Conservation (phyloP, 2,329 filamentous ascomycete species). For the Pseudogymnoascus sp. region DNA sequence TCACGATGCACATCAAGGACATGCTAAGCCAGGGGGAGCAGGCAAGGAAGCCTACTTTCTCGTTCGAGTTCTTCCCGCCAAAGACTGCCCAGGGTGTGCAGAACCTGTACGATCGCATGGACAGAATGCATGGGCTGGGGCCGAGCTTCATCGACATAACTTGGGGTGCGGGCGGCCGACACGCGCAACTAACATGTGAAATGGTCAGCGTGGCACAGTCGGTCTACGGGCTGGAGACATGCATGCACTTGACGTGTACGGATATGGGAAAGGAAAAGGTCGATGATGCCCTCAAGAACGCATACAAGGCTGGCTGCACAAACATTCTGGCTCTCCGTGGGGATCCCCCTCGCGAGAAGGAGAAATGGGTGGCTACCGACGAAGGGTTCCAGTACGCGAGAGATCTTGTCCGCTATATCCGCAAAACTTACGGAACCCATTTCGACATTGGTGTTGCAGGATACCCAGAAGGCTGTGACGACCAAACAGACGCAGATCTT, state of each 20-base stretch:
- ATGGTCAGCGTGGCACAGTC: slow-evolving; percentile 96
- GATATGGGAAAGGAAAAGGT: slow-evolving; percentile 94
- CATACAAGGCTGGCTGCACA: slow-evolving; percentile 91
- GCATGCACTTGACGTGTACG: slow-evolving; percentile 98
- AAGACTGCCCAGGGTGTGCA: slow-evolving; percentile 97
- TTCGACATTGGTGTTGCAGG: slow-evolving; percentile 97
- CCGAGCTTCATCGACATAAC: slow-evolving; percentile 97
- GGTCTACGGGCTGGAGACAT: slow-evolving; percentile 92
- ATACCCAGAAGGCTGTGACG: slow-evolving; percentile 91
- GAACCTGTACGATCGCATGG: slow-evolving; percentile 98
- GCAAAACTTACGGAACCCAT: slow-evolving; percentile 70
- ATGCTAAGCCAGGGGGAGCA: slow-evolving; percentile 78
- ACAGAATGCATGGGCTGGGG: slow-evolving; percentile 92
- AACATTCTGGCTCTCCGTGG: slow-evolving; percentile 93
- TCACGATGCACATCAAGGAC: slow-evolving; percentile 86
- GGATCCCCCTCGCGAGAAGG: slow-evolving; percentile 86
- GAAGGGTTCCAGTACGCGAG: slow-evolving; percentile 86
- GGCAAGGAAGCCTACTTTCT: slow-evolving; percentile 79
- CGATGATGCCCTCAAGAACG: slow-evolving; percentile 75
- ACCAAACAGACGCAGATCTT: slow-evolving; percentile 76
- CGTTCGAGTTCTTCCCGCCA: slow-evolving; percentile 98
- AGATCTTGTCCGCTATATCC: slow-evolving; percentile 74
- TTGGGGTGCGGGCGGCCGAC: slow-evolving; percentile 89
- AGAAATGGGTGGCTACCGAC: slow-evolving; percentile 84
- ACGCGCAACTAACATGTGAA: slow-evolving; percentile 88